A percentile compares a stretch with the other conserved stretches of the same genome.
Conservation (phyloP, 805 yeast species). For the Cyberlindnera suaveolens region DNA sequence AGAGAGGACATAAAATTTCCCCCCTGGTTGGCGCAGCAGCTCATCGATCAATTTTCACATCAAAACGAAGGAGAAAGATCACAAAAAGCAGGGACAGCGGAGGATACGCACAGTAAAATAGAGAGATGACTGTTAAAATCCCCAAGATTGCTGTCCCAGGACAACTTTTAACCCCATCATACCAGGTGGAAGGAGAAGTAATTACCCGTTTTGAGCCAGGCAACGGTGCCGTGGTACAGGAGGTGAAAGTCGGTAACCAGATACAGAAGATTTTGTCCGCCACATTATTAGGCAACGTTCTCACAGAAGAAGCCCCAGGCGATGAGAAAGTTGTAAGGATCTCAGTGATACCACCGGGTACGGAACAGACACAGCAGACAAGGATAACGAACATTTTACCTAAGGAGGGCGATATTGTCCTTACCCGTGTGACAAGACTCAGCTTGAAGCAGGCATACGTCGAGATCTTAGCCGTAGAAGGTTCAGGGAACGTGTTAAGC, state of each 20-base stretch:
- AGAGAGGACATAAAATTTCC: not conserved
- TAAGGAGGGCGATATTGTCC: slow-evolving; percentile 75
- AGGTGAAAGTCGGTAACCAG: slow-evolving; percentile 34
- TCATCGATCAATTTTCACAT: not conserved
- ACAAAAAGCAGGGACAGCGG: too few relatives aligned
- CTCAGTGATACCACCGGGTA: slow-evolving; percentile 23
- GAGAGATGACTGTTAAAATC: slow-evolving; percentile 20
- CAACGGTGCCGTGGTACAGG: slow-evolving; percentile 51
- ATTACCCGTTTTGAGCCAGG: slow-evolving; percentile 53
- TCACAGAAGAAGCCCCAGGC: slow-evolving; percentile 18
- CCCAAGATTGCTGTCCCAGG: slow-evolving; percentile 62
- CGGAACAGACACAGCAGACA: slow-evolving; percentile 6
- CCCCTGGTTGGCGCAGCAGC: not conserved
- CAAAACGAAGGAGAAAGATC: not conserved
- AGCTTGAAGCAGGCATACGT: slow-evolving; percentile 66
- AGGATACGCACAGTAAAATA: too few relatives aligned
- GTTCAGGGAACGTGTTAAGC: slow-evolving; percentile 45
- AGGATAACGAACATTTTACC: slow-evolving; percentile 41
- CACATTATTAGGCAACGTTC: slow-evolving; percentile 57
- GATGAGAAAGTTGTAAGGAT: slow-evolving; percentile 15
- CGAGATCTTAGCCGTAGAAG: slow-evolving; percentile 69
- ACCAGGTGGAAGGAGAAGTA: slow-evolving; percentile 30
- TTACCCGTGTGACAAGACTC: slow-evolving; percentile 67
- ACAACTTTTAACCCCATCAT: slow-evolving; percentile 62
- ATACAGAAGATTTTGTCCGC: slow-evolving; percentile 42